These are phyloP conservation scores for Talaromyces sp. DNA, from an alignment of 2,329 filamentous ascomycete genomes.

Conservation along the genomic window DNA sequence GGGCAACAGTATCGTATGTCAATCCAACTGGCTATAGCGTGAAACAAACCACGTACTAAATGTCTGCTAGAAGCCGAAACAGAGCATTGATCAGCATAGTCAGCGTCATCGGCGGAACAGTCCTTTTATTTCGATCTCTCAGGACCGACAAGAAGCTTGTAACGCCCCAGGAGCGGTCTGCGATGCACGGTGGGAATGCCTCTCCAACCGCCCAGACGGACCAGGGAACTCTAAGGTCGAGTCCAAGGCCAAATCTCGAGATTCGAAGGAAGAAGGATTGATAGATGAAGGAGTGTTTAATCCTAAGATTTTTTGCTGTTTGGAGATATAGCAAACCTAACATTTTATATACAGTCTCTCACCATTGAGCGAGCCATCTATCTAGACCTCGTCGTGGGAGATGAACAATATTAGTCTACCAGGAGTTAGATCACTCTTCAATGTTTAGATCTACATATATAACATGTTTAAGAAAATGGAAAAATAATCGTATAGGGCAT, in stretches of 20 bases:
- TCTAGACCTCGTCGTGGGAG: no score
- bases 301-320: neutral
- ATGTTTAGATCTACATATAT: no score
- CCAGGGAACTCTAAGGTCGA: conserved; percentile 16
- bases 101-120: conserved; percentile 18
- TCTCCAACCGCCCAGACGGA: conserved; percentile 5
- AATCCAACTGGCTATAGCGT: neutral
- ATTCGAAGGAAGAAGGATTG: conserved; percentile 3
- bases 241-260: neutral
- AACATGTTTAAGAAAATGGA: no score
- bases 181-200: conserved; percentile 13
- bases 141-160: conserved; percentile 13
- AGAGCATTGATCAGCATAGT: conserved; percentile 19
- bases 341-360: neutral
- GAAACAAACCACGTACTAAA: neutral
- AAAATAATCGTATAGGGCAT: no score
- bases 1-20: conserved; percentile 6
- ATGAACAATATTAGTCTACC: no score
- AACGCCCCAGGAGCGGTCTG: conserved; percentile 15
- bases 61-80: conserved; percentile 16
- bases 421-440: no score
- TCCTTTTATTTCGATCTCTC: conserved; percentile 18
- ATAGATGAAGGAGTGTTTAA: neutral
- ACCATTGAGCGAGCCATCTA: neutral
- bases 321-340: neutral